A percentile compares a stretch with the other conserved stretches of the same genome.
phyloP scores from a whole-genome alignment of 495 filamentous ascomycete genomes.

The Copromyces sp. region DNA sequence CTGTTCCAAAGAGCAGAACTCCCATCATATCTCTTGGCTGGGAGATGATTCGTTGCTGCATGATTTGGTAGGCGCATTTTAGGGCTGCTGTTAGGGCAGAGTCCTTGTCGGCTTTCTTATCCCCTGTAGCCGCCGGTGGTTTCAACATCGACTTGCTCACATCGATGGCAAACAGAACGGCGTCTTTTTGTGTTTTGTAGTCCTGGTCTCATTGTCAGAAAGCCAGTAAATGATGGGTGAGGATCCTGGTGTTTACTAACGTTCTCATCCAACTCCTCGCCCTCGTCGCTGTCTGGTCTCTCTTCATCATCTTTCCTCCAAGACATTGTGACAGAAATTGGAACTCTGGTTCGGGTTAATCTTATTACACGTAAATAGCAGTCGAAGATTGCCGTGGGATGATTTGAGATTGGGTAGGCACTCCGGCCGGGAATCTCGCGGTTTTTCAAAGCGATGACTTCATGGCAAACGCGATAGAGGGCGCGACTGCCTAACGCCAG shows the following conservation, averaged over 20 bases:
- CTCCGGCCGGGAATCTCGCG: background rate
- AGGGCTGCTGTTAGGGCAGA: constrained; percentile 71
- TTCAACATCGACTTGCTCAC: constrained; percentile 84
- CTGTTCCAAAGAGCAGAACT: constrained; percentile 84
- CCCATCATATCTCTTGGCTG: constrained; percentile 98
- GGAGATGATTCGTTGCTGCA: constrained; percentile 97
- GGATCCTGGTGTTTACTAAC: constrained; percentile 31
- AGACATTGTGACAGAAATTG: constrained; percentile 22
- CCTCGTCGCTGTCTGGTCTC: constrained; percentile 51
- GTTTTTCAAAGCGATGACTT: constrained; percentile 4
- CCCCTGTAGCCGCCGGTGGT: constrained; percentile 48
- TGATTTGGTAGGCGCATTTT: constrained; percentile 88
- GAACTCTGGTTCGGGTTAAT: background rate
- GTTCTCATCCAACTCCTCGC: constrained; percentile 63
- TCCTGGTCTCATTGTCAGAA: constrained; percentile 38
- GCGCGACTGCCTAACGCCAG: constrained; percentile 23
- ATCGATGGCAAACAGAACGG: constrained; percentile 91
- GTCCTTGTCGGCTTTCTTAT: constrained; percentile 64
- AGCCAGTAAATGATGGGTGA: background rate
- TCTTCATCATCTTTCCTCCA: constrained; percentile 31
- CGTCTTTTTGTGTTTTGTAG: constrained; percentile 91
- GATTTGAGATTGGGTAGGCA: background rate
- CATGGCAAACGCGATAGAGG: constrained; percentile 3
- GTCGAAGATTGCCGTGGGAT: background rate
- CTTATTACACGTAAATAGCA: background rate